Evolutionary conservation across 495 filamentous ascomycete genomes (phyloP), one percentile per base, ranked within the genome.

Genomic region (Aspergillus egyptiacus): DNA sequence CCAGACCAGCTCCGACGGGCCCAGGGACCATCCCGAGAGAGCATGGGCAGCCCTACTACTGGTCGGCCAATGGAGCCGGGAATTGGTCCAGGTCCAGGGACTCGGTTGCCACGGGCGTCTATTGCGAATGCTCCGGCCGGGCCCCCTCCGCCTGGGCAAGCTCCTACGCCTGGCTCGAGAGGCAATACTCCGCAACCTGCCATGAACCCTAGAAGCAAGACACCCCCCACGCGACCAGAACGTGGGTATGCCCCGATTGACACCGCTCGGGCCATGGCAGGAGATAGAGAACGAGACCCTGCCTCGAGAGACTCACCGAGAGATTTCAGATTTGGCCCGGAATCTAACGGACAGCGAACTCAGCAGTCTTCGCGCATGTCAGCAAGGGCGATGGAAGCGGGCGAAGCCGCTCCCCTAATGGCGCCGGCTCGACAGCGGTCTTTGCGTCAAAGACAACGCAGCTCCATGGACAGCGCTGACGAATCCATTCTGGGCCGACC

Each of bases 91-190:
- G 69, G 69, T 19, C 72, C 67, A 48, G 77, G 74, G 17, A 87
- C 84, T 49, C 79, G 83, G 53, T 75, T 85, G 55, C 88, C 81
- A 19, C 77, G 87, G 50, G 80, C 84, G 6, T 83, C 85, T 19
- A 75, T 82, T 48, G 80, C 81, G 17, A 81, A 84, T 53, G 81
- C 80, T 7, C 84, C 89, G 2, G 74, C 85, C 31, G 91, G 91
- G 11, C 91, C 91, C 35, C 88, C 91, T 31, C 91, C 91, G 17
- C 84, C 84, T 30, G 87, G 89, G 28, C 89, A 94, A 66, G 82
- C 90, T 14, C 90, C 91, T 0, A 83, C 83, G 20, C 89, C 90
- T 14, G 81, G 82, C 20, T 88, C 88, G 22, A 73, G 83, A 40
- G 55, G 70, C 19, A 67, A 65, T 17, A 59, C 62, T 6, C 63